phyloP scores from a whole-genome alignment of 345 rosid species.

The Melaleuca alternifolia region DNA sequence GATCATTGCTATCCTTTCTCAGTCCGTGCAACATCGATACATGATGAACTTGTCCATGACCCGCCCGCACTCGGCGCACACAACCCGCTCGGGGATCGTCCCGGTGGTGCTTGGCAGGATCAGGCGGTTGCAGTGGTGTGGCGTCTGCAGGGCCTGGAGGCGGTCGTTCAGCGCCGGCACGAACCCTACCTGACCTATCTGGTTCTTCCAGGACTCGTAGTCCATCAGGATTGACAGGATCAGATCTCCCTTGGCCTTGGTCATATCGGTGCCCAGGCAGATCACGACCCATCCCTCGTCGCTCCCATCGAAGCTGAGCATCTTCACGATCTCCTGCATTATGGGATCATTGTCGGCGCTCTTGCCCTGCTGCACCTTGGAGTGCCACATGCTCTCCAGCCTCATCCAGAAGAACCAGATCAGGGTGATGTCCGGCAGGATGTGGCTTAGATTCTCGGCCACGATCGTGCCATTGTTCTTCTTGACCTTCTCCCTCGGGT shows the following conservation, averaged over 20 bases:
- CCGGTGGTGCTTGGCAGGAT: slow-evolving; percentile 35
- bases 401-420: slow-evolving; percentile 50
- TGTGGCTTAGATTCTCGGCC: slow-evolving; percentile 16
- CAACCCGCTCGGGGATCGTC: slow-evolving; percentile 31
- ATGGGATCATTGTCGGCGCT: slow-evolving; percentile 30
- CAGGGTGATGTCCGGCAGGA: slow-evolving; percentile 12
- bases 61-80: slow-evolving; percentile 44
- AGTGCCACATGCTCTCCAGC: slow-evolving; percentile 73
- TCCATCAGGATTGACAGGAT: slow-evolving; percentile 12
- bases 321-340: slow-evolving; percentile 34
- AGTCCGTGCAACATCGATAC: slow-evolving; percentile 57
- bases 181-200: slow-evolving; percentile 9
- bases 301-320: slow-evolving; percentile 55
- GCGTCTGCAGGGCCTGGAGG: slow-evolving; percentile 11
- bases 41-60: slow-evolving; percentile 51
- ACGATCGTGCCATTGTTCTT: slow-evolving; percentile 10
- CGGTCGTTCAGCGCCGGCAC: slow-evolving; percentile 26
- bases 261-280: slow-evolving; percentile 16
- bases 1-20: neutral
- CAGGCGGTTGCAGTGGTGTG: slow-evolving; percentile 46
- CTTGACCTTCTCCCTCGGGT: slow-evolving; percentile 19
- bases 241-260: slow-evolving; percentile 25
- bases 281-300: slow-evolving; percentile 56
- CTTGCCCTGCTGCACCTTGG: slow-evolving; percentile 23
- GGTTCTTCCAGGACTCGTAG: slow-evolving; percentile 8